These are phyloP conservation scores for Imleria badia DNA, from an alignment of 768 basidiomycete genomes.

Conservation along the genomic window DNA sequence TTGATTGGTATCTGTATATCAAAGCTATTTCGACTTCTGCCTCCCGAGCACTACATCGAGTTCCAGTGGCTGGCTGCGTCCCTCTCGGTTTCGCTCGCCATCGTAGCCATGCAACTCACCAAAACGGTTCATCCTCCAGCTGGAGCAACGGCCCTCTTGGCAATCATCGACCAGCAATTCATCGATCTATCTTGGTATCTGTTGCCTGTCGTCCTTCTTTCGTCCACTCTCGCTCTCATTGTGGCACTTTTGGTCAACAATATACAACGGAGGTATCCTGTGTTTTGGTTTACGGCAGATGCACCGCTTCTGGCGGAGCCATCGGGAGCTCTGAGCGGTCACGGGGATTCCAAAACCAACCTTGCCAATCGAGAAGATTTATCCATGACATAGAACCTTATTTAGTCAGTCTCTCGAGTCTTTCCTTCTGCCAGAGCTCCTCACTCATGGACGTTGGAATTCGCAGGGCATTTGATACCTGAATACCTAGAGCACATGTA, in stretches of 20 bases:
- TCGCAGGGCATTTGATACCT: not conserved
- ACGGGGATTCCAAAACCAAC: not conserved
- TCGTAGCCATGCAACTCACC: constrained; percentile 54
- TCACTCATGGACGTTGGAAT: constrained; percentile 4
- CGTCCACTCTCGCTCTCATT: constrained; percentile 41
- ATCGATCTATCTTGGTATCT: constrained; percentile 52
- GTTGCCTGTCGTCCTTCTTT: constrained; percentile 50
- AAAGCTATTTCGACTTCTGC: constrained; percentile 49
- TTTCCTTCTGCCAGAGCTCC: not conserved
- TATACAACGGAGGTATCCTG: constrained; percentile 46
- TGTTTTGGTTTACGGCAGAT: constrained; percentile 42
- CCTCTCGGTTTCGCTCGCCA: constrained; percentile 41
- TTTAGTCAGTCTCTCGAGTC: constrained; percentile 2
- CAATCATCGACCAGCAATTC: constrained; percentile 42
- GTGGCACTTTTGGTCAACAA: constrained; percentile 52
- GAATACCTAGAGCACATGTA: not conserved
- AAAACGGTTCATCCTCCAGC: constrained; percentile 55
- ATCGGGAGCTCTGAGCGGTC: not conserved
- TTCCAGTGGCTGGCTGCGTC: constrained; percentile 41
- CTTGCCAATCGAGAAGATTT: not conserved
- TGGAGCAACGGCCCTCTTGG: constrained; percentile 56
- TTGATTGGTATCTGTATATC: constrained; percentile 49
- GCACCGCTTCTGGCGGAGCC: not conserved
- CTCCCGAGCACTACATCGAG: constrained; percentile 43
- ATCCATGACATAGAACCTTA: not conserved